phyloP scores from a whole-genome alignment of 164 flowering plant species.

The Kalanchoe fedtschenkoi region DNA sequence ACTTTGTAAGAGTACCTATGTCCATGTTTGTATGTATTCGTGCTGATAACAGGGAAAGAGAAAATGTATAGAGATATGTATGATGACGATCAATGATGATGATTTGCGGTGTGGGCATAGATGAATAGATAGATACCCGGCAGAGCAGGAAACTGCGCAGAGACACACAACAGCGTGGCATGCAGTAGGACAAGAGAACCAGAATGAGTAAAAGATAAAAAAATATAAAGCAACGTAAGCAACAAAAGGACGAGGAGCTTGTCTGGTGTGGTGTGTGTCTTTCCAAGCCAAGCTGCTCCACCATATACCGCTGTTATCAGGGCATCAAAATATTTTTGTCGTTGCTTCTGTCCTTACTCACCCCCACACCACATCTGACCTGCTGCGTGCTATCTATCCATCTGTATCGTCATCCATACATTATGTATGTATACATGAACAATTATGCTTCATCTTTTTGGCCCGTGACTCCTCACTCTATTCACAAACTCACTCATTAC shows the following conservation, averaged over 20 bases:
- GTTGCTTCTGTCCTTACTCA: neutral
- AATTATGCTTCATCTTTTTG: neutral
- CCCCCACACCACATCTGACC: conserved; percentile 6
- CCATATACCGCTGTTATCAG: conserved; percentile 1
- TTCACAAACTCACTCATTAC: neutral
- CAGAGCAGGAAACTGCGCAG: neutral
- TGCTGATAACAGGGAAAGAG: no score
- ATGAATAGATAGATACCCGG: neutral
- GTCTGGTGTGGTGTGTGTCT: neutral
- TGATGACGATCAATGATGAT: no score
- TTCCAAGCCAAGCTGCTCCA: neutral
- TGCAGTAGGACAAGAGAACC: neutral
- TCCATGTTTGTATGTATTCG: neutral
- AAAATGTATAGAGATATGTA: neutral
- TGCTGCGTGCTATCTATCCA: no score
- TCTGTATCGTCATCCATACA: no score
- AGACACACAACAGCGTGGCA: neutral
- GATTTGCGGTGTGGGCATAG: conserved; percentile 1
- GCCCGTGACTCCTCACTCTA: conserved; percentile 4
- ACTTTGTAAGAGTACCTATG: neutral
- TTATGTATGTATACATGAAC: no score
- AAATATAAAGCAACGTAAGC: neutral
- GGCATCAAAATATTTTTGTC: conserved; percentile 4
- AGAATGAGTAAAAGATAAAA: conserved; percentile 2
- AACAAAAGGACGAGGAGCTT: neutral